phyloP scores from a whole-genome alignment of 768 basidiomycete species.

The Lactarius evosmus region DNA sequence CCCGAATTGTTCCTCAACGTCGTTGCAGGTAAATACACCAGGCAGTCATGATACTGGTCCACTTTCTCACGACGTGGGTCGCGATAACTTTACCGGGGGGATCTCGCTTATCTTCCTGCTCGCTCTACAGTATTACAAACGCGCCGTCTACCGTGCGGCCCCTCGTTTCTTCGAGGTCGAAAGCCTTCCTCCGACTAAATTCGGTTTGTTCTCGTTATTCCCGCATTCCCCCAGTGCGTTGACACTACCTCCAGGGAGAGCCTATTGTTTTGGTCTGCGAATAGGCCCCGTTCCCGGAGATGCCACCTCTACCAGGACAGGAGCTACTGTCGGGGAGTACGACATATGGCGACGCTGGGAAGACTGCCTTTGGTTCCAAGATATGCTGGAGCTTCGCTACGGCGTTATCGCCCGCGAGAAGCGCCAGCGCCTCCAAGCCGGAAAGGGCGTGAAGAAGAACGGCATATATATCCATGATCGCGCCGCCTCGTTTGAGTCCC shows the following conservation, averaged over 20 bases:
- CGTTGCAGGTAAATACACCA: background rate
- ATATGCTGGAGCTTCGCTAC: slow-evolving; percentile 65
- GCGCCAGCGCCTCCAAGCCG: slow-evolving; percentile 60
- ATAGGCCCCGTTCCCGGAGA: slow-evolving; percentile 27
- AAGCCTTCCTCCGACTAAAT: slow-evolving; percentile 25
- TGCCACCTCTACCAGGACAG: slow-evolving; percentile 28
- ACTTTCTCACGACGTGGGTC: slow-evolving; percentile 13
- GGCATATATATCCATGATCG: slow-evolving; percentile 67
- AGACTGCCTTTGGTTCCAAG: slow-evolving; percentile 76
- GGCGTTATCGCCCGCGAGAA: slow-evolving; percentile 59
- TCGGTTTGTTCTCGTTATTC: slow-evolving; percentile 22
- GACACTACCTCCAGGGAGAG: slow-evolving; percentile 23
- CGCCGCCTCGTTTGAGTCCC: slow-evolving; percentile 81
- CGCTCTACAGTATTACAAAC: slow-evolving; percentile 31
- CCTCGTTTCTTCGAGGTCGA: slow-evolving; percentile 20
- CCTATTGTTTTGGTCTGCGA: slow-evolving; percentile 30
- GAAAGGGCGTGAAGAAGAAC: slow-evolving; percentile 72
- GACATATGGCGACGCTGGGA: slow-evolving; percentile 82
- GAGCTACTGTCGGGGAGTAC: slow-evolving; percentile 46
- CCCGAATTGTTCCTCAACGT: background rate
- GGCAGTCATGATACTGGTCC: slow-evolving; percentile 12
- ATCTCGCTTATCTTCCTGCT: background rate
- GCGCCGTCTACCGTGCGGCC: slow-evolving; percentile 19
- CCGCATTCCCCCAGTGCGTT: background rate
- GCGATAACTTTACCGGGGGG: background rate